phyloP scores from a whole-genome alignment of 345 rosid genomes.

The Citrus sinensis region DNA sequence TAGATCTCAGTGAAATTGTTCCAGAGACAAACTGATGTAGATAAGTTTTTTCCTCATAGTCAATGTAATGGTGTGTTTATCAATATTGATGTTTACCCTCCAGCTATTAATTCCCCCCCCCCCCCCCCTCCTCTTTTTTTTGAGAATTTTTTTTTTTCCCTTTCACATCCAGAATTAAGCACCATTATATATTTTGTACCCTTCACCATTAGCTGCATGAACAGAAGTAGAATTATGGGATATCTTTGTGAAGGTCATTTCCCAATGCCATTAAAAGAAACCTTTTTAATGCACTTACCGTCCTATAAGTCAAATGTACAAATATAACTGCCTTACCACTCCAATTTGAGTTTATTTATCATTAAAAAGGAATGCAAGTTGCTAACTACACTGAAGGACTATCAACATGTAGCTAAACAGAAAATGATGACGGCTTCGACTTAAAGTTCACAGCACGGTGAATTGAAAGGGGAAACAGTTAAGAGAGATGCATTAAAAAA shows the following conservation, averaged over 20 bases:
- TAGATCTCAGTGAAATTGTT: conserved; percentile 71
- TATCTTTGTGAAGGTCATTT: background rate
- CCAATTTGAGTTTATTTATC: background rate
- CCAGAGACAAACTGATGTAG: conserved; percentile 38
- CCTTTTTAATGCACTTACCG: too few species aligned
- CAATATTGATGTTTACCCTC: background rate
- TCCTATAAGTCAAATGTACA: background rate
- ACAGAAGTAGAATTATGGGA: background rate
- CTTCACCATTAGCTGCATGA: background rate
- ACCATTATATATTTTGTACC: background rate
- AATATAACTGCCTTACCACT: too few species aligned
- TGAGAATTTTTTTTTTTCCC: background rate
- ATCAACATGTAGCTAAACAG: background rate
- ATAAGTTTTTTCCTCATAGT: conserved; percentile 12
- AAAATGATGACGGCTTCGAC: background rate
- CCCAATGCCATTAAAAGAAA: background rate
- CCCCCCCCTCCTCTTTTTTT: background rate
- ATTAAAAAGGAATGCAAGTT: background rate
- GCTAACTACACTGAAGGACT: background rate
- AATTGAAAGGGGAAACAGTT: background rate
- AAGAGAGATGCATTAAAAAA: background rate
- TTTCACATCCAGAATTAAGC: background rate
- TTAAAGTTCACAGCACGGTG: background rate
- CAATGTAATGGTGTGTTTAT: conserved; percentile 12
- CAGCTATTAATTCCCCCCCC: background rate